These are phyloP conservation scores for Solanum rostratum DNA, from an alignment of 257 asterid genomes.

Conservation along the genomic window DNA sequence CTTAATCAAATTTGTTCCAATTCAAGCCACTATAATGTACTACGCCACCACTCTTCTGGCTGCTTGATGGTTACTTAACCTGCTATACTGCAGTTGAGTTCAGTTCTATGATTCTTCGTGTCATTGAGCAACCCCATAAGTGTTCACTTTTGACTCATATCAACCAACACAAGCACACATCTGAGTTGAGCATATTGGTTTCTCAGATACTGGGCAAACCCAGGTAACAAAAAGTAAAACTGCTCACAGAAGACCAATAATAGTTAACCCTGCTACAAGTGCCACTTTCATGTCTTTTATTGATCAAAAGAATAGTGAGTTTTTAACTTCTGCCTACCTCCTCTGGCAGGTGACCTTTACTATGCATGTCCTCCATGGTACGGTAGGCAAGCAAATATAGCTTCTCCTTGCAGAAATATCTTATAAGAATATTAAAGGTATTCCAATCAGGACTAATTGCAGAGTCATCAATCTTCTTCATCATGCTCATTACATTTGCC, in stretches of 20 bases:
- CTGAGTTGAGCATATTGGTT: neutral
- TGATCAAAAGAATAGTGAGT: neutral
- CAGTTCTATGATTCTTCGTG: neutral
- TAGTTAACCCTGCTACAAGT: neutral
- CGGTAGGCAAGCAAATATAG: conserved; percentile 73
- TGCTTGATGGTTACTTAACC: neutral
- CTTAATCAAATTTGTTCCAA: neutral
- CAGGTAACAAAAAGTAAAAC: neutral
- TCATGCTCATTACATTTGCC: conserved; percentile 89
- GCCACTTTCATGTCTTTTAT: neutral
- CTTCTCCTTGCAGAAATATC: conserved; percentile 78
- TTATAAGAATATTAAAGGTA: conserved; percentile 72
- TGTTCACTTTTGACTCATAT: neutral
- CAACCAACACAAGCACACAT: neutral
- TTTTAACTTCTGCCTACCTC: conserved; percentile 42
- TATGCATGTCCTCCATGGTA: conserved; percentile 87
- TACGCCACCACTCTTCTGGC: neutral
- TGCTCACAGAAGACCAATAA: neutral
- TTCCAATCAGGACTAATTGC: conserved; percentile 78
- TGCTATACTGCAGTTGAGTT: neutral
- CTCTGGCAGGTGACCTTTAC: conserved; percentile 71
- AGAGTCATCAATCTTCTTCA: conserved; percentile 91
- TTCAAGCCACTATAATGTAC: neutral
- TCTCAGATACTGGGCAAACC: neutral
- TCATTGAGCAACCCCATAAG: neutral